Percentiles rank a stretch among this genome's conserved stretches.
Evolutionary conservation across 2,329 filamentous ascomycete genomes (phyloP).

Genomic region (Neurospora crassa): DNA sequence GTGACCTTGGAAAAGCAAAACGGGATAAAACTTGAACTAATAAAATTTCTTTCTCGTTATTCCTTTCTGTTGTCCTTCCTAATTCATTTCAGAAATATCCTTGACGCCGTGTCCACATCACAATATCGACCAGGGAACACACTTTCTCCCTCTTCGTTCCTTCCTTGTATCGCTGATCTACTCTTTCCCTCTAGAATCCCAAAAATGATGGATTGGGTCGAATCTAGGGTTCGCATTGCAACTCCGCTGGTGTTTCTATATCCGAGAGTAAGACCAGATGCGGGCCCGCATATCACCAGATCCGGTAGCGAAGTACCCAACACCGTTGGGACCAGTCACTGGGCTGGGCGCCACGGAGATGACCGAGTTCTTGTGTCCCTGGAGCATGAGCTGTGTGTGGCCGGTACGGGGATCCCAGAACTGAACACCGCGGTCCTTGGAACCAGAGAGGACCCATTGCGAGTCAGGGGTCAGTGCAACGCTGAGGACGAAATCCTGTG

Average conservation of each 20-base stretch:
- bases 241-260: slow-evolving; percentile 22
- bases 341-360: slow-evolving; percentile 96
- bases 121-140: neutral
- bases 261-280: slow-evolving; percentile 78
- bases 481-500: slow-evolving; percentile 86
- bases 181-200: neutral
- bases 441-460: slow-evolving; percentile 92
- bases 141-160: neutral
- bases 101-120: neutral
- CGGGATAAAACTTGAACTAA: neutral
- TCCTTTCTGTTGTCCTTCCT: neutral
- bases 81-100: neutral
- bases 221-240: neutral
- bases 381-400: slow-evolving; percentile 93
- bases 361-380: slow-evolving; percentile 97
- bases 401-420: slow-evolving; percentile 97
- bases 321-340: slow-evolving; percentile 75
- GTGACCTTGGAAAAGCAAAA: neutral
- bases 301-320: slow-evolving; percentile 81
- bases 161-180: neutral
- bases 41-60: neutral
- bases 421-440: slow-evolving; percentile 93
- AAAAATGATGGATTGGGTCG: neutral
- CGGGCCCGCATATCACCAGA: slow-evolving; percentile 96
- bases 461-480: slow-evolving; percentile 92